Percentiles rank a stretch among this genome's conserved stretches.
These are phyloP conservation scores for Fusarium anguioides DNA, from an alignment of 2,329 filamentous ascomycete genomes.

Conservation along the genomic window DNA sequence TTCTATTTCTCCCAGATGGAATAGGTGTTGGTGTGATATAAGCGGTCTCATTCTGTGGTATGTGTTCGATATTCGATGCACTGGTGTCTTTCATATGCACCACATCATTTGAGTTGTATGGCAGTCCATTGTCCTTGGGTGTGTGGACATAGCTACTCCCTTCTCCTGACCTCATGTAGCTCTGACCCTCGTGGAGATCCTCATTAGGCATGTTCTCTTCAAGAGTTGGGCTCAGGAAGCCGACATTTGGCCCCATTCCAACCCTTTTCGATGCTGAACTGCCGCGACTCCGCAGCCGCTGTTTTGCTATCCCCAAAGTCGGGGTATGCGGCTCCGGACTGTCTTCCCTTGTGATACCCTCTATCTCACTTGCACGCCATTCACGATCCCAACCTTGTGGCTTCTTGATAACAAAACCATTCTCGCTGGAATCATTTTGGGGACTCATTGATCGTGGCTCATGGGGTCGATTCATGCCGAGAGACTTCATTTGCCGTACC, in stretches of 20 bases:
- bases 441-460: conserved; percentile 31
- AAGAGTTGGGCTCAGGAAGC: conserved; percentile 47
- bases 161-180: neutral
- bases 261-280: conserved; percentile 41
- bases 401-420: conserved; percentile 54
- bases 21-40: neutral
- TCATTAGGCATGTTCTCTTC: conserved; percentile 47
- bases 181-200: neutral
- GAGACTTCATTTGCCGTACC: conserved; percentile 66
- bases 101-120: neutral
- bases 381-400: conserved; percentile 50
- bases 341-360: conserved; percentile 22
- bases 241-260: conserved; percentile 37
- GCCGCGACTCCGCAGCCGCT: conserved; percentile 35
- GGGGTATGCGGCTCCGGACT: conserved; percentile 55
- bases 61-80: neutral
- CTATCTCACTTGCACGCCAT: conserved; percentile 35
- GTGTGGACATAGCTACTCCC: neutral
- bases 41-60: neutral
- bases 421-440: conserved; percentile 44
- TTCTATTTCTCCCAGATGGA: neutral
- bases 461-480: conserved; percentile 50
- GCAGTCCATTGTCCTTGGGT: neutral
- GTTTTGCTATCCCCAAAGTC: conserved; percentile 41
- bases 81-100: neutral